Conservation (phyloP, 2,329 filamentous ascomycete genomes). For the Metarhizium brunneum region DNA sequence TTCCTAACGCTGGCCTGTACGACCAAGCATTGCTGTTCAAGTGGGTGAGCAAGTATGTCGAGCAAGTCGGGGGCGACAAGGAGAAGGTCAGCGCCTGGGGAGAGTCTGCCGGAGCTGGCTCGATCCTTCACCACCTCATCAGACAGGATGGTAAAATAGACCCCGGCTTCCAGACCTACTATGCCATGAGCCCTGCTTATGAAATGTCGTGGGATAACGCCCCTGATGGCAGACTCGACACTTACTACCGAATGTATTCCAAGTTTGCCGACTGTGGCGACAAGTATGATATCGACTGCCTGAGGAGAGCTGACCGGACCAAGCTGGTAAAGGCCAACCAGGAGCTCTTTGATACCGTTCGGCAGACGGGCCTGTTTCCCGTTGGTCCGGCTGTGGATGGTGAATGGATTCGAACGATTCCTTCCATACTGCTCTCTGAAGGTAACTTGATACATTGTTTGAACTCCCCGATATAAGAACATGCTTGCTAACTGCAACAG, state of each 20-base stretch:
- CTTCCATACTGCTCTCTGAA: background rate
- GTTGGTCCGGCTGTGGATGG: constrained; percentile 10
- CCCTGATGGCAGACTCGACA: constrained; percentile 5
- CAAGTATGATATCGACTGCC: constrained; percentile 7
- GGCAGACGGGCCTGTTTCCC: constrained; percentile 9
- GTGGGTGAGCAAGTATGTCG: constrained; percentile 39
- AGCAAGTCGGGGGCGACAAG: constrained; percentile 36
- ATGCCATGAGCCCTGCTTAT: constrained; percentile 7
- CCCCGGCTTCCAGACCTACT: constrained; percentile 27
- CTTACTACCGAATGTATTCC: constrained; percentile 3
- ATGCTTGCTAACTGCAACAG: background rate
- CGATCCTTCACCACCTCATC: constrained; percentile 40
- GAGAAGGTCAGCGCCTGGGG: constrained; percentile 37
- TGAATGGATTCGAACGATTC: background rate
- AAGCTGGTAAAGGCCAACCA: constrained; percentile 3
- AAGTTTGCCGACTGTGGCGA: background rate
- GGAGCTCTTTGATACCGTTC: constrained; percentile 2
- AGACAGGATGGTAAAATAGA: constrained; percentile 31
- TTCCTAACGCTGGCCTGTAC: constrained; percentile 33
- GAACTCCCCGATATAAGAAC: too few species aligned
- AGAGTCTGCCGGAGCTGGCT: constrained; percentile 40
- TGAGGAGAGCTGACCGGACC: background rate
- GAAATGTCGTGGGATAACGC: constrained; percentile 11
- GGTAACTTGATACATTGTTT: background rate
- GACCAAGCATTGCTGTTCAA: constrained; percentile 35